Evolutionary conservation across 179 eudicot genomes (phyloP), one percentile per base, ranked within the genome.

Genomic region (Silene noctiflora): DNA sequence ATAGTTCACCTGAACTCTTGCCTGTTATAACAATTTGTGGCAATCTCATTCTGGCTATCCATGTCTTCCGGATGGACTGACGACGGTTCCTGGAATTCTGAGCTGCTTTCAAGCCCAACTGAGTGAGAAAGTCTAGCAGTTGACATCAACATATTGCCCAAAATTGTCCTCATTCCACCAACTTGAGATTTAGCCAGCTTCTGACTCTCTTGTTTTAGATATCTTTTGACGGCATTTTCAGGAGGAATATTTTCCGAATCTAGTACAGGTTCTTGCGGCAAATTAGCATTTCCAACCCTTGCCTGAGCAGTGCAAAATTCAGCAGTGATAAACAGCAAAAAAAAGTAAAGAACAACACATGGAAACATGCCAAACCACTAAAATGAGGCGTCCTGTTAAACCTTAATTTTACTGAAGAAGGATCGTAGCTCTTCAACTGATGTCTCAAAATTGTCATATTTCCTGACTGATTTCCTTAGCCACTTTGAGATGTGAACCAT

Each of bases 401-500:
- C 99, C 95, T 93, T 87, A 56, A 88, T 82, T 77, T 83, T 82
- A 79, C 80, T 69, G 87, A 91, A 95, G 86, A 95, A 95, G 25
- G 93, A 81, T 75, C 78, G 77, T 73, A 95, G 77, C 75, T 81
- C 88, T 62, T 88, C 88, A n/a, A 93, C 78, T 63, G 97, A 91
- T 42, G 86, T 80, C 59, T 87, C 91, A 77, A 91, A 90, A 72
- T 76, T 79, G 58, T 85, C 84, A 81, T 85, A 86, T 67, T 84
- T 90, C 74, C 88, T 86, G 69, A 95, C 89, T 68, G 98, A 91
- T 75, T 88, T 95, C 82, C 97, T 88, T 59, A 95, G 83, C 99
- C 99, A 94, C 82, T 95, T 95, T 69, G 99, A 95, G 77, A 95
- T 83, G 81, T 84, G 85, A 62, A 85, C 73, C 44, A 80, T 83